These are phyloP conservation scores for Fusarium illudens DNA, from an alignment of 2,329 filamentous ascomycete species.

Conservation along the genomic window DNA sequence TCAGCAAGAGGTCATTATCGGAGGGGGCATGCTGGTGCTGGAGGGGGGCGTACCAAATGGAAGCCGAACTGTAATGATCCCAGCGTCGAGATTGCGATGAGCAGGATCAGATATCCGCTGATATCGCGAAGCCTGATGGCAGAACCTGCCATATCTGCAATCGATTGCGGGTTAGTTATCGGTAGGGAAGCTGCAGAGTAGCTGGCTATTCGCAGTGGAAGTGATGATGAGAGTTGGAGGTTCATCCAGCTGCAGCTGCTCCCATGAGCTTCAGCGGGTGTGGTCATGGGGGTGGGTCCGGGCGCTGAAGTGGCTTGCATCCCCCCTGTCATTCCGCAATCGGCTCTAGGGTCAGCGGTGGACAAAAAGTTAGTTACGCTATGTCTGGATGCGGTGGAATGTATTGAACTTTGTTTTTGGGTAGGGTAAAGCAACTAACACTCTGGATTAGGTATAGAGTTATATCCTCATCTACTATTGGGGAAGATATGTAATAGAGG, in stretches of 20 bases:
- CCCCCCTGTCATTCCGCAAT: constrained; percentile 4
- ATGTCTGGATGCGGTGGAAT: background rate
- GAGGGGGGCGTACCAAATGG: constrained; percentile 73
- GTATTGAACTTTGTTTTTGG: background rate
- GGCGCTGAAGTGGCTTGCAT: constrained; percentile 25
- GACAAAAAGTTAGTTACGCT: background rate
- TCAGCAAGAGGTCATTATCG: constrained; percentile 11
- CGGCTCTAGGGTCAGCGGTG: background rate
- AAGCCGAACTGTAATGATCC: constrained; percentile 95
- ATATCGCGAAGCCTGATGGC: constrained; percentile 55
- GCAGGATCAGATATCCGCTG: constrained; percentile 79
- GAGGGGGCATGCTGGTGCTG: background rate
- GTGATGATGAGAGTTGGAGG: constrained; percentile 11
- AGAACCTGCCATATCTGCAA: constrained; percentile 43
- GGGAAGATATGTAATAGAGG: background rate
- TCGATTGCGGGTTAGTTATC: background rate
- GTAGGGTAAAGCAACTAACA: too few species aligned
- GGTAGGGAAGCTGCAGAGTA: background rate
- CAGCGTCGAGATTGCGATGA: constrained; percentile 79
- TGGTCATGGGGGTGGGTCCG: constrained; percentile 31
- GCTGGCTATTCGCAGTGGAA: background rate
- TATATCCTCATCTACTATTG: background rate
- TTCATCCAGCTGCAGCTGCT: background rate
- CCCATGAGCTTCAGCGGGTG: constrained; percentile 4
- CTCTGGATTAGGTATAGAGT: background rate